Conservation (phyloP, 2,329 filamentous ascomycete species). For the Hypoxylon sp. region DNA sequence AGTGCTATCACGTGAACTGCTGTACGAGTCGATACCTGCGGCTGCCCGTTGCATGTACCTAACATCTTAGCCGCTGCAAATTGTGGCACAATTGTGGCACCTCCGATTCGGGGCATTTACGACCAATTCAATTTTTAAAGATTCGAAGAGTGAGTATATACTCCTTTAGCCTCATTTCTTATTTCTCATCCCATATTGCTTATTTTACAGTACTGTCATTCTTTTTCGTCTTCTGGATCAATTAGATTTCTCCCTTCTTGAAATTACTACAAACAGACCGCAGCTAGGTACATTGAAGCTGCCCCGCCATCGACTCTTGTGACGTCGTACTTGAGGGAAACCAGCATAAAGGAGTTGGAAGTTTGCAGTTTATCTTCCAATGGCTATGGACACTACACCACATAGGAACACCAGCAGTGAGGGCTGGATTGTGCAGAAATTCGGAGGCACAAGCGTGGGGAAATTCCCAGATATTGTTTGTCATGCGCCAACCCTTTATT, state of each 20-base stretch:
- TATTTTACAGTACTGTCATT: neutral
- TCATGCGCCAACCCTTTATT: slow-evolving; percentile 52
- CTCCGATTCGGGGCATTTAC: slow-evolving; percentile 42
- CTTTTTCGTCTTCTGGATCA: neutral
- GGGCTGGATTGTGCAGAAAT: slow-evolving; percentile 92
- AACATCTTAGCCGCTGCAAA: slow-evolving; percentile 16
- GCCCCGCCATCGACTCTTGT: slow-evolving; percentile 39
- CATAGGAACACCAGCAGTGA: slow-evolving; percentile 56
- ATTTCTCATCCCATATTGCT: neutral
- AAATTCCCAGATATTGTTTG: slow-evolving; percentile 84
- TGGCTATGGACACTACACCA: slow-evolving; percentile 41
- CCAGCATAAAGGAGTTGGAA: slow-evolving; percentile 5
- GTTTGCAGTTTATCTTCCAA: slow-evolving; percentile 21
- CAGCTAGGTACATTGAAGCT: slow-evolving; percentile 18
- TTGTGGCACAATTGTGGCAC: slow-evolving; percentile 26
- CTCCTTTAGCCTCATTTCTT: slow-evolving; percentile 3
- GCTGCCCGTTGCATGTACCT: slow-evolving; percentile 1
- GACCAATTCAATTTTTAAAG: slow-evolving; percentile 31
- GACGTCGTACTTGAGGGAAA: slow-evolving; percentile 21
- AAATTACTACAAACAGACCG: slow-evolving; percentile 6
- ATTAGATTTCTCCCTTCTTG: slow-evolving; percentile 3
- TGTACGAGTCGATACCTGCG: neutral
- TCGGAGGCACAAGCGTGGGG: slow-evolving; percentile 94
- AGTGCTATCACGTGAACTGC: slow-evolving; percentile 12
- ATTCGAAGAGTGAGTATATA: slow-evolving; percentile 1